These are phyloP conservation scores for Cyberlindnera lachancei DNA, from an alignment of 805 yeast genomes.

Conservation along the genomic window DNA sequence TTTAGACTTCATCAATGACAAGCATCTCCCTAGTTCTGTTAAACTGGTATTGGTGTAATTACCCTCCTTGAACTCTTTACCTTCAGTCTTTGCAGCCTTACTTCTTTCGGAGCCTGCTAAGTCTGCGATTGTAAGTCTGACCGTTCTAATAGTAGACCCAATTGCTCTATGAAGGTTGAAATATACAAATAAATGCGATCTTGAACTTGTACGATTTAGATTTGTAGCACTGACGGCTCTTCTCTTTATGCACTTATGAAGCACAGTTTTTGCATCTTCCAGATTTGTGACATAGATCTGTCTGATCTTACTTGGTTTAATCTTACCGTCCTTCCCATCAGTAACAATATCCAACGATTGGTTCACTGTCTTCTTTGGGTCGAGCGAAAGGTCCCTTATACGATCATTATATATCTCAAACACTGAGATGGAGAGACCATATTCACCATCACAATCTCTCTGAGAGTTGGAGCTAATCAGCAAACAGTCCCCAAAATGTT, in stretches of 20 bases:
- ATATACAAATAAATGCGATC: constrained; percentile 46
- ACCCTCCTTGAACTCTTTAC: constrained; percentile 39
- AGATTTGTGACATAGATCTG: constrained; percentile 31
- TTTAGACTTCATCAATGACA: constrained; percentile 32
- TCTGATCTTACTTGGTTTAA: constrained; percentile 36
- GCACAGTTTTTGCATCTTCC: constrained; percentile 29
- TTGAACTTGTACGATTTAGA: constrained; percentile 36
- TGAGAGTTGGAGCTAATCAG: constrained; percentile 17
- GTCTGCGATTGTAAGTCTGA: constrained; percentile 42
- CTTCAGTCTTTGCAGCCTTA: constrained; percentile 36
- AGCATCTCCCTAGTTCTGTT: constrained; percentile 42
- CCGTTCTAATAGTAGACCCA: constrained; percentile 19
- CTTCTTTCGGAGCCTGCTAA: constrained; percentile 48
- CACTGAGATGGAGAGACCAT: constrained; percentile 41
- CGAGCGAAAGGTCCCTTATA: constrained; percentile 31
- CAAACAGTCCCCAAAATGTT: constrained; percentile 19
- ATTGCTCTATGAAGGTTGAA: constrained; percentile 30
- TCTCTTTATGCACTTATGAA: constrained; percentile 32
- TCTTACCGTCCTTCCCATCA: constrained; percentile 35
- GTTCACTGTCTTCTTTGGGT: constrained; percentile 18
- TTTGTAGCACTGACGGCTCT: constrained; percentile 37
- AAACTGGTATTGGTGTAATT: constrained; percentile 41
- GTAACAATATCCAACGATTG: constrained; percentile 34
- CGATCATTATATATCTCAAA: constrained; percentile 46
- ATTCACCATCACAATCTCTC: constrained; percentile 14